phyloP scores from a whole-genome alignment of 805 yeast species.

The Starmerella roubikii region DNA sequence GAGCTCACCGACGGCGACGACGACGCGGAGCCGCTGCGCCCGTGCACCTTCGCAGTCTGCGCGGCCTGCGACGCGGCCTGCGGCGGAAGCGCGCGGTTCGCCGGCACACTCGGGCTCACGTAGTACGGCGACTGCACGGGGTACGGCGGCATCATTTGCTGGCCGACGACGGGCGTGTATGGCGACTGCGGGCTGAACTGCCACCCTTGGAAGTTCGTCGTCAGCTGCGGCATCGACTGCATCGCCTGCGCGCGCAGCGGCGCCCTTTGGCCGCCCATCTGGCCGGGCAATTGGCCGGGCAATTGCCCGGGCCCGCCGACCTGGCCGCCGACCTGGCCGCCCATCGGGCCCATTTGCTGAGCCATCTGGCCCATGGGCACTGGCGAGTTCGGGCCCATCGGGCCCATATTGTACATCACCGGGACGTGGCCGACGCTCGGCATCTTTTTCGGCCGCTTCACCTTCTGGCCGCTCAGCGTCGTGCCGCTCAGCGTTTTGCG shows the following conservation, averaged over 20 bases:
- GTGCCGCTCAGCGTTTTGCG: conserved; percentile 21
- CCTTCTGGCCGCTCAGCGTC: not conserved
- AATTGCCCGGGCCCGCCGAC: not conserved
- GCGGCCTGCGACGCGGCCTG: not conserved
- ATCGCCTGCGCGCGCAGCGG: conserved; percentile 14
- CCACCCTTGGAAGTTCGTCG: not conserved
- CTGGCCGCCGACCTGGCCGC: not conserved
- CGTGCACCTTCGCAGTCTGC: too few species aligned
- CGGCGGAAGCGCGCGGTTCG: not conserved
- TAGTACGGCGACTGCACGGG: not conserved
- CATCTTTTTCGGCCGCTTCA: conserved; percentile 17
- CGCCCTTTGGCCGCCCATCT: not conserved
- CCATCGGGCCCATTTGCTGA: not conserved
- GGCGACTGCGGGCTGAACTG: conserved; percentile 13
- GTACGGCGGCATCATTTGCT: conserved; percentile 3
- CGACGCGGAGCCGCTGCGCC: not conserved
- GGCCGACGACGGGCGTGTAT: not conserved
- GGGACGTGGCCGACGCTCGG: too few species aligned
- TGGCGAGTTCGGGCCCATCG: not conserved
- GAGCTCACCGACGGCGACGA: conserved; percentile 17
- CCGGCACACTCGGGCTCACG: not conserved
- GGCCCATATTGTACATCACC: not conserved
- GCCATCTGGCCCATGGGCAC: conserved; percentile 3
- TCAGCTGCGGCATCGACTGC: conserved; percentile 15
- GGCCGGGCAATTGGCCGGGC: not conserved